These are phyloP conservation scores for Boletus vermiculosoides DNA, from an alignment of 768 basidiomycete species.

Conservation along the genomic window DNA sequence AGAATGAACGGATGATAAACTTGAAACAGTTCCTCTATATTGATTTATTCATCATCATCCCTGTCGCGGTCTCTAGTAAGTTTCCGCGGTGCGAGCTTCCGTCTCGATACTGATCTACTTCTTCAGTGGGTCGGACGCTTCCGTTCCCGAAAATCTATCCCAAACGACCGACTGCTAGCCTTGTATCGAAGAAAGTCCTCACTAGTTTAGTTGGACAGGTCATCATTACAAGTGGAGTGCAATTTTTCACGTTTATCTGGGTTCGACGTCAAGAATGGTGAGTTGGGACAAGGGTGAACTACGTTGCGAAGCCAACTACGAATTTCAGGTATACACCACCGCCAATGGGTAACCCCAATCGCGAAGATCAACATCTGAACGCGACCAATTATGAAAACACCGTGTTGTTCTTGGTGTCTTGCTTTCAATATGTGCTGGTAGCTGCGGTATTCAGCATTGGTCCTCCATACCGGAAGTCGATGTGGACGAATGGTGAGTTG, in stretches of 20 bases:
- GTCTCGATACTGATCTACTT: conserved; percentile 5
- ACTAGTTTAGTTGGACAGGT: conserved; percentile 93
- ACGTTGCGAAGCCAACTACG: neutral
- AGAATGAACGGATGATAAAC: conserved; percentile 7
- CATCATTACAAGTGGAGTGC: conserved; percentile 75
- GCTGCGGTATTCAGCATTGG: conserved; percentile 98
- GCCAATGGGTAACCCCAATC: conserved; percentile 41
- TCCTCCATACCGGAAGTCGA: conserved; percentile 90
- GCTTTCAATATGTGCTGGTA: conserved; percentile 97
- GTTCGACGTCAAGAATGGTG: conserved; percentile 84
- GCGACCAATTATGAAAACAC: conserved; percentile 92
- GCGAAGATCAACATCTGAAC: conserved; percentile 68
- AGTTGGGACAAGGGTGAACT: neutral
- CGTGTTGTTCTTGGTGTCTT: conserved; percentile 87
- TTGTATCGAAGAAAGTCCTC: conserved; percentile 94
- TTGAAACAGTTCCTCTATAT: conserved; percentile 85
- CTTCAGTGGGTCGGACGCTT: conserved; percentile 88
- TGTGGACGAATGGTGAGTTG: conserved; percentile 88
- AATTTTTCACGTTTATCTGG: conserved; percentile 89
- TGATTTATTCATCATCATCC: conserved; percentile 96
- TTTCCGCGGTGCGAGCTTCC: neutral
- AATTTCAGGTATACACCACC: conserved; percentile 74
- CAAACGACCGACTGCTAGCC: conserved; percentile 90
- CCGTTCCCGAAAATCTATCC: conserved; percentile 85
- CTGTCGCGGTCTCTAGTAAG: conserved; percentile 94